phyloP scores from a whole-genome alignment of 495 filamentous ascomycete species.

The Lophiotrema nucula region DNA sequence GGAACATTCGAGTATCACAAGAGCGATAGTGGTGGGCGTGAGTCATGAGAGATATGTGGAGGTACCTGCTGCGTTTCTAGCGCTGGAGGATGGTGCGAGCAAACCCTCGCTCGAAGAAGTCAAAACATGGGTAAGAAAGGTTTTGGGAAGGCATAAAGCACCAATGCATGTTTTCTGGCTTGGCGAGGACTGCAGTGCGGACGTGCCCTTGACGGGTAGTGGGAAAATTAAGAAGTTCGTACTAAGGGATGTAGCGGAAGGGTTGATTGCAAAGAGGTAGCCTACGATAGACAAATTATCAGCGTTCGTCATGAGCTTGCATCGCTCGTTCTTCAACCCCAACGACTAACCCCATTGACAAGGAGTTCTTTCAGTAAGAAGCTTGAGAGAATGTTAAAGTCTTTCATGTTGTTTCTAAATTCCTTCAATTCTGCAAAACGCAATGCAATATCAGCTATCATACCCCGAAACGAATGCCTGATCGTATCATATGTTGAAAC shows the following conservation, averaged over 20 bases:
- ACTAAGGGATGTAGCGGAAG: constrained; percentile 57
- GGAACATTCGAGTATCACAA: constrained; percentile 53
- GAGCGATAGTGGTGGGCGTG: constrained; percentile 63
- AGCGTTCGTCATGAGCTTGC: too few relatives aligned
- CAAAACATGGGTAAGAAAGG: constrained; percentile 58
- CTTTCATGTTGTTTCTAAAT: too few relatives aligned
- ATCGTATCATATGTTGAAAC: too few relatives aligned
- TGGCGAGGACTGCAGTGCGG: constrained; percentile 55
- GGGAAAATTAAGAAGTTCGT: constrained; percentile 66
- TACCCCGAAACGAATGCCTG: too few relatives aligned
- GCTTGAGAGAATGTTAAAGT: too few relatives aligned
- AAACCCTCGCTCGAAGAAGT: constrained; percentile 52
- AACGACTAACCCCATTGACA: too few relatives aligned
- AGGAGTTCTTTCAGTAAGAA: too few relatives aligned
- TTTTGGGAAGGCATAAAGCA: constrained; percentile 66
- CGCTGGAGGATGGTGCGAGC: constrained; percentile 21
- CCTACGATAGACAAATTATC: background rate
- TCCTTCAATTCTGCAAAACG: too few relatives aligned
- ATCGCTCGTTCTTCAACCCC: too few relatives aligned
- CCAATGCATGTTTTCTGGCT: constrained; percentile 66
- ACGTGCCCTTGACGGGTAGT: constrained; percentile 65
- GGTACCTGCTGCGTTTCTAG: constrained; percentile 63
- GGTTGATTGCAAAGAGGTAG: constrained; percentile 44
- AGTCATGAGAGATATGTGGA: constrained; percentile 64
- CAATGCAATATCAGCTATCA: too few relatives aligned